Conservation (phyloP, 306 rosid species). For the Vigna angularis region DNA sequence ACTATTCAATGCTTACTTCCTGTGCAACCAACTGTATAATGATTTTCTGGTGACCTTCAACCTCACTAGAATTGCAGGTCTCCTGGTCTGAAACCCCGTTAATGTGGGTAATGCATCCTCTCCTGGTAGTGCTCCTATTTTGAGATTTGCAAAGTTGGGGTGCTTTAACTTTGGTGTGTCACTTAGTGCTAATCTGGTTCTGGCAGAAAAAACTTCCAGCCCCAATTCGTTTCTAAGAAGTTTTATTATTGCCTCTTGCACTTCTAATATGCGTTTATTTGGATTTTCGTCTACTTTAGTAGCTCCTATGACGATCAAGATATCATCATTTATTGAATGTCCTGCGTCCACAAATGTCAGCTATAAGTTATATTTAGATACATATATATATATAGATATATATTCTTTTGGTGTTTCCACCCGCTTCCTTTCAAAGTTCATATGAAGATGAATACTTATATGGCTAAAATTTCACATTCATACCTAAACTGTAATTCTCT, state of each 20-base stretch:
- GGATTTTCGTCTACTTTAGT: slow-evolving; percentile 56
- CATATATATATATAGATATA: not conserved
- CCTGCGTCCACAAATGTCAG: slow-evolving; percentile 63
- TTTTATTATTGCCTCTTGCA: slow-evolving; percentile 68
- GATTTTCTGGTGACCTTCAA: slow-evolving; percentile 79
- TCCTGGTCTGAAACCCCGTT: slow-evolving; percentile 62
- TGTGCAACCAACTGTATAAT: slow-evolving; percentile 69
- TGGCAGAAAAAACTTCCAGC: slow-evolving; percentile 69
- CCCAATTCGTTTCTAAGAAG: slow-evolving; percentile 80
- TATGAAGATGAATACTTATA: slow-evolving; percentile 27
- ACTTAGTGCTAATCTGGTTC: slow-evolving; percentile 51
- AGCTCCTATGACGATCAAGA: slow-evolving; percentile 77
- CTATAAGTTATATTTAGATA: slow-evolving; percentile 30
- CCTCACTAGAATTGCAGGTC: slow-evolving; percentile 77
- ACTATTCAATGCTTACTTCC: slow-evolving; percentile 44
- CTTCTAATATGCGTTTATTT: slow-evolving; percentile 52
- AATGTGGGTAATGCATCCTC: slow-evolving; percentile 42
- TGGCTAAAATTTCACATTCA: slow-evolving; percentile 20
- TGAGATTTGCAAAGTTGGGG: slow-evolving; percentile 41
- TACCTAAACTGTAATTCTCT: slow-evolving; percentile 83
- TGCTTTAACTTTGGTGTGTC: slow-evolving; percentile 44
- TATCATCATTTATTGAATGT: slow-evolving; percentile 71
- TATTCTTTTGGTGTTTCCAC: slow-evolving; percentile 5
- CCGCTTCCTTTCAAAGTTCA: slow-evolving; percentile 21
- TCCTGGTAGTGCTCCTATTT: slow-evolving; percentile 42